Base-by-base conservation (phyloP, 2,329 filamentous ascomycete genomes). In the Colletotrichum acutatum region DNA sequence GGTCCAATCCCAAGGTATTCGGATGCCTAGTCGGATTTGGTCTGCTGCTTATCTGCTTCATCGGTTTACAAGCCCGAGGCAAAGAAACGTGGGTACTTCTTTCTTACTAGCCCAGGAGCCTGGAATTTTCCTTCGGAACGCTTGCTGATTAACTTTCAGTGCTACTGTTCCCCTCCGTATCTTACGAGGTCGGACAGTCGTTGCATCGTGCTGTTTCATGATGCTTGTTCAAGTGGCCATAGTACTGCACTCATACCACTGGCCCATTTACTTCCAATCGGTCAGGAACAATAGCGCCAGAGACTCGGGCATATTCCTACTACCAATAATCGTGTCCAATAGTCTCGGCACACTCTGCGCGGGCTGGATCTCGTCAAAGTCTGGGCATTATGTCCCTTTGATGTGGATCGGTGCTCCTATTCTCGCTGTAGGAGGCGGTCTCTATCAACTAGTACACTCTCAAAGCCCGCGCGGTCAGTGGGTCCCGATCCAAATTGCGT, bases 261-360 rank as follows among this genome's bases (percentile, higher is more conserved):
- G 59, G 60, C 69, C 72, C 0, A 66, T 74, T 28, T 79, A 78
- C 32, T 79, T 80, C 32, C 78, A 79, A 61, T 76, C 77, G 0
- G 76, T 66, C 3, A 62, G 14, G 46, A 54, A 66, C 46, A 74
- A 30, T 26, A 66, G 16, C 16, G 16, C 37, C 37, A 42, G 37
- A 62, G 28, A 62, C 30, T 72, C 65, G 8, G 72, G 69, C 1
- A 59, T 74, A 11, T 19, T 34, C 30, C 22, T 62, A 46, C 65
- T 72, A 7, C 37, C 37, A 7, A 32, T 63, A 5, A 66, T 68
- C 14, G 56, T 67, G 19, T 69, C 69, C 7, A 69, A 66, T 16
- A 68, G 54, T 57, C 26, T 69, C 19, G 65, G 64, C 42, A 73
- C 69, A 37, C 9, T 74, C 56, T 54, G 58, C 34, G 54, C 69